Conservation (phyloP, 306 rosid genomes). For the Fagus sylvatica region DNA sequence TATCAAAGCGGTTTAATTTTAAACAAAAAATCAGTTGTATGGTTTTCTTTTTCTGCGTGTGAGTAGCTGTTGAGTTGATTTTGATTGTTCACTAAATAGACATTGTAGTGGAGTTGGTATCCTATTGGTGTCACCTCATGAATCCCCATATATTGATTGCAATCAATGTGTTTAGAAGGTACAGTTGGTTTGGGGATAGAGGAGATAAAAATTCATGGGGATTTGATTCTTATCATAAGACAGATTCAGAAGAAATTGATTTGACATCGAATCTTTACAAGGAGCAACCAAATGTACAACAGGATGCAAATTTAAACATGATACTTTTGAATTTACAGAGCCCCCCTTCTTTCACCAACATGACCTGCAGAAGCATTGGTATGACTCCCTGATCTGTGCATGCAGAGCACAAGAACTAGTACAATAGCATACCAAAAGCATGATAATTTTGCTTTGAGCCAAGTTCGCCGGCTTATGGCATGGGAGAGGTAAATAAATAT, state of each 20-base stretch:
- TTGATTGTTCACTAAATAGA: too few species aligned
- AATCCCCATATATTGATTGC: too few species aligned
- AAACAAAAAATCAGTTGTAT: too few species aligned
- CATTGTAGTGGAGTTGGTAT: too few species aligned
- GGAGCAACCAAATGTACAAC: conserved; percentile 4
- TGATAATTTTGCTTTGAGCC: conserved; percentile 19
- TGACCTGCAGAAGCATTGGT: conserved; percentile 6
- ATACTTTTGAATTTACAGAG: not conserved
- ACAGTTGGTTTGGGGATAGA: too few species aligned
- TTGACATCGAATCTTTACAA: conserved; percentile 2
- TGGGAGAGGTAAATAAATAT: conserved; percentile 4
- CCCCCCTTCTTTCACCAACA: conserved; percentile 1
- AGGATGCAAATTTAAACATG: not conserved
- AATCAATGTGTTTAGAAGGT: too few species aligned
- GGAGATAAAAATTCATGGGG: too few species aligned
- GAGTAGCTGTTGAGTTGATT: too few species aligned
- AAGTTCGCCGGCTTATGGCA: conserved; percentile 24
- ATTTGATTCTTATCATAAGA: too few species aligned
- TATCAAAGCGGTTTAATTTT: too few species aligned
- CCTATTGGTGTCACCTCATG: too few species aligned
- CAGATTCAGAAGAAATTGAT: not conserved
- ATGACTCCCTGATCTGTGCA: conserved; percentile 8
- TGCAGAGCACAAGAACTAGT: conserved; percentile 11
- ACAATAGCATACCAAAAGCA: conserved; percentile 9
- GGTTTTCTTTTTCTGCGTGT: too few species aligned